Conservation (phyloP, 192 early-diverging fungal species). For the Coemansia umbellata region DNA sequence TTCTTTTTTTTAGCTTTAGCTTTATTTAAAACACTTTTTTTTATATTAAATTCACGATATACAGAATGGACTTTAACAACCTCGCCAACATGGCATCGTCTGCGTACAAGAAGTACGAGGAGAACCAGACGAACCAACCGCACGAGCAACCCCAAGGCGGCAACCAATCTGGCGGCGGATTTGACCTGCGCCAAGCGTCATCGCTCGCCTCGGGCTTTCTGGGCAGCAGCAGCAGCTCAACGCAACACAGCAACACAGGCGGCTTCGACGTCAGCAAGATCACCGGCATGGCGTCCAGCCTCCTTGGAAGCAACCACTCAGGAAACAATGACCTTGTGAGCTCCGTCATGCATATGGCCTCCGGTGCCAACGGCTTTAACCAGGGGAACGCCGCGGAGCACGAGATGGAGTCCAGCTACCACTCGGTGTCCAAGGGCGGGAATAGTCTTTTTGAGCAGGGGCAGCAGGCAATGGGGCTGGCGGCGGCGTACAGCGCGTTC, state of each 20-base stretch:
- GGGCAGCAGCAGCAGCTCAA: conserved; percentile 1
- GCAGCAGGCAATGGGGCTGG: conserved; percentile 40
- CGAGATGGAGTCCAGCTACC: conserved; percentile 31
- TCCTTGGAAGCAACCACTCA: conserved; percentile 15
- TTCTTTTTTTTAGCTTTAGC: not conserved
- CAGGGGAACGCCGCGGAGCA: conserved; percentile 25
- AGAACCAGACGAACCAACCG: not conserved
- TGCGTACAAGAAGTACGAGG: conserved; percentile 29
- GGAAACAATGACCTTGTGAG: conserved; percentile 13
- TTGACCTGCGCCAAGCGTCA: conserved; percentile 24
- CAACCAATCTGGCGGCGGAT: conserved; percentile 1
- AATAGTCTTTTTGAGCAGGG: conserved; percentile 20
- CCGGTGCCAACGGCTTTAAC: conserved; percentile 30
- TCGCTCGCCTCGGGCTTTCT: conserved; percentile 28
- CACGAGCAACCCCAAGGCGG: conserved; percentile 7
- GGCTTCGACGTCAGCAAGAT: conserved; percentile 27
- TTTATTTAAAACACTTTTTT: not conserved
- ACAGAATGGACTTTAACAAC: conserved; percentile 43
- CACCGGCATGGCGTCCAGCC: conserved; percentile 16
- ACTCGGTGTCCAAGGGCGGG: conserved; percentile 3
- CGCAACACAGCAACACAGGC: not conserved
- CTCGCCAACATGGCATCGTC: conserved; percentile 15
- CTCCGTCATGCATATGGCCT: conserved; percentile 32
- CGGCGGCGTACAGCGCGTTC: conserved; percentile 43
- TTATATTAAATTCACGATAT: not conserved